Conservation (phyloP, 805 yeast genomes). For the Tetrapisispora nanseiensis region DNA sequence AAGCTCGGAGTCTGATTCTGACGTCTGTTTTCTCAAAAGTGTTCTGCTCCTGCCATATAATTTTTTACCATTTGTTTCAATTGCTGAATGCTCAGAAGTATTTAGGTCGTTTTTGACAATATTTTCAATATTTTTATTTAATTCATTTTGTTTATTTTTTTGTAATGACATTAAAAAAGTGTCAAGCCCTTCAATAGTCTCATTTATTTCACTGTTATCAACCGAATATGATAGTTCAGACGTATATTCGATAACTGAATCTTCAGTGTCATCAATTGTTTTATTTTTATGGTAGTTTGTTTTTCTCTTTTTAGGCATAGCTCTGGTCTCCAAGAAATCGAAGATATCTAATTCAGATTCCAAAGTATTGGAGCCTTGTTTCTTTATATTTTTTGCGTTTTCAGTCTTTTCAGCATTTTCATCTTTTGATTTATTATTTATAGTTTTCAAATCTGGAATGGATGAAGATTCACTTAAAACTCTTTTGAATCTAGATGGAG, state of each 20-base stretch:
- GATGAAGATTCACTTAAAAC: neutral
- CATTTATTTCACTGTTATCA: conserved; percentile 3
- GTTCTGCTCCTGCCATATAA: conserved; percentile 1
- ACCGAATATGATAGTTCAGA: neutral
- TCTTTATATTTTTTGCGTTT: neutral
- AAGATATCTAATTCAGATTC: conserved; percentile 11
- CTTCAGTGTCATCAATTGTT: conserved; percentile 12
- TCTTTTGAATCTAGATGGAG: neutral
- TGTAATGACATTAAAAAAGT: conserved; percentile 9
- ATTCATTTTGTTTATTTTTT: conserved; percentile 4
- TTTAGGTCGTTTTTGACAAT: neutral
- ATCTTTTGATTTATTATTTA: neutral
- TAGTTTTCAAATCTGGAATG: neutral
- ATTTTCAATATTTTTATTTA: neutral
- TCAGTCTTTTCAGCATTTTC: neutral
- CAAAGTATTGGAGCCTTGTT: neutral
- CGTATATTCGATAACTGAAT: neutral
- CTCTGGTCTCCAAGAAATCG: conserved; percentile 16
- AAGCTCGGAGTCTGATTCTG: conserved; percentile 12
- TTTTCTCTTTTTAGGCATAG: conserved; percentile 10
- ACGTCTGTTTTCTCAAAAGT: conserved; percentile 15
- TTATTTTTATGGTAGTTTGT: conserved; percentile 19
- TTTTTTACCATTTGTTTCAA: neutral
- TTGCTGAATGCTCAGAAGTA: neutral
- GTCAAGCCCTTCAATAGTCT: conserved; percentile 10